Conservation (phyloP, 2,329 filamentous ascomycete genomes). For the Colletotrichum aenigma region DNA sequence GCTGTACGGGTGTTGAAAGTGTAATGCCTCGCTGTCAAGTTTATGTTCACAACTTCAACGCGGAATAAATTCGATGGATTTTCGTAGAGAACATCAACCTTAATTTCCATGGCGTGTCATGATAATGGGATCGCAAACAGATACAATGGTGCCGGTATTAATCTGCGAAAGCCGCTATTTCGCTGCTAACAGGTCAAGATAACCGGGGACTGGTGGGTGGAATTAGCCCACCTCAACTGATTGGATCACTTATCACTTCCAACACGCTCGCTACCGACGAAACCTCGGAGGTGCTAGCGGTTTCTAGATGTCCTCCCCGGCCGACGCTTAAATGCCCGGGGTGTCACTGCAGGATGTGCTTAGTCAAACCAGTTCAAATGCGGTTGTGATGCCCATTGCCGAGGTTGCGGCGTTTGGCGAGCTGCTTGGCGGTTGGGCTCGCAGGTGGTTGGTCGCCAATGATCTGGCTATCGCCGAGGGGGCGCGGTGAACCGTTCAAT, state of each 20-base stretch:
- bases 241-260: background rate
- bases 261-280: background rate
- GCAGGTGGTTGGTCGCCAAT: background rate
- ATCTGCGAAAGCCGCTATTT: background rate
- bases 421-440: background rate
- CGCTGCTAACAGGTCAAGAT: background rate
- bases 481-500: background rate
- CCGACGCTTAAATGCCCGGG: background rate
- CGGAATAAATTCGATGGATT: background rate
- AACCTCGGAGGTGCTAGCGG: background rate
- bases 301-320: background rate
- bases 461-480: background rate
- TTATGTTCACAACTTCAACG: background rate
- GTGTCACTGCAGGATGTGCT: background rate
- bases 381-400: background rate
- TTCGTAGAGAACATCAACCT: background rate
- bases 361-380: background rate
- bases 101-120: background rate
- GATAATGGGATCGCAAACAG: background rate
- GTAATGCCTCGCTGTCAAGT: background rate
- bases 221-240: background rate
- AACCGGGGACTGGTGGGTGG: background rate
- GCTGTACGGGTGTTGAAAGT: too few relatives aligned
- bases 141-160: background rate
- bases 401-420: background rate